Evolutionary conservation across 768 basidiomycete genomes (phyloP).

Genomic region (Phanerodontia chrysosporium): DNA sequence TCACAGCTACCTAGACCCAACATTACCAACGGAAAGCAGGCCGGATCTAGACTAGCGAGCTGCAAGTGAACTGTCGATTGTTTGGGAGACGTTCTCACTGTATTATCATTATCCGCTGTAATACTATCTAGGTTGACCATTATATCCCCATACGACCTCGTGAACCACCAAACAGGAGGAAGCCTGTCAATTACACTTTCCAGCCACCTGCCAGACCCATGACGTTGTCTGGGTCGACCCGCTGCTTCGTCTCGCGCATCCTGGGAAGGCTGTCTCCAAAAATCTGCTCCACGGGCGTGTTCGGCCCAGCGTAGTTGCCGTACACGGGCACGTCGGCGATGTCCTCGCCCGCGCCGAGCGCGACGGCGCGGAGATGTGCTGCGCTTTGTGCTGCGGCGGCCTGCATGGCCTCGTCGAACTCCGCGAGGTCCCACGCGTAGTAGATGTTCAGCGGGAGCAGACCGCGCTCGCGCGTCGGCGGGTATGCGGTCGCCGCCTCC

Average conservation of each 20-base stretch:
- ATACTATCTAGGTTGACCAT: background rate
- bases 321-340: constrained; percentile 41
- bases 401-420: constrained; percentile 37
- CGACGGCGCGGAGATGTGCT: constrained; percentile 35
- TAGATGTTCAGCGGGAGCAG: constrained; percentile 42
- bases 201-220: constrained; percentile 70
- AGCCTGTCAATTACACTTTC: constrained; percentile 29
- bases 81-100: background rate
- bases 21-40: constrained; percentile 15
- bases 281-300: constrained; percentile 45
- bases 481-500: constrained; percentile 40
- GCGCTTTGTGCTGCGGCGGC: constrained; percentile 36
- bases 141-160: too few relatives aligned
- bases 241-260: constrained; percentile 37
- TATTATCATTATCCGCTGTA: background rate
- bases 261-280: constrained; percentile 46
- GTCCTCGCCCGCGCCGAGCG: constrained; percentile 37
- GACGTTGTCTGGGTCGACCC: constrained; percentile 52
- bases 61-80: background rate
- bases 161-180: background rate
- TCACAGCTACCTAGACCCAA: constrained; percentile 70
- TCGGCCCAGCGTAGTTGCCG: constrained; percentile 55
- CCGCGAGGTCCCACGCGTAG: constrained; percentile 40
- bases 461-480: constrained; percentile 33
- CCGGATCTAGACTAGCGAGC: constrained; percentile 14